These are phyloP conservation scores for Aspergillus pseudotamarii DNA, from an alignment of 2,329 filamentous ascomycete genomes.

Conservation along the genomic window DNA sequence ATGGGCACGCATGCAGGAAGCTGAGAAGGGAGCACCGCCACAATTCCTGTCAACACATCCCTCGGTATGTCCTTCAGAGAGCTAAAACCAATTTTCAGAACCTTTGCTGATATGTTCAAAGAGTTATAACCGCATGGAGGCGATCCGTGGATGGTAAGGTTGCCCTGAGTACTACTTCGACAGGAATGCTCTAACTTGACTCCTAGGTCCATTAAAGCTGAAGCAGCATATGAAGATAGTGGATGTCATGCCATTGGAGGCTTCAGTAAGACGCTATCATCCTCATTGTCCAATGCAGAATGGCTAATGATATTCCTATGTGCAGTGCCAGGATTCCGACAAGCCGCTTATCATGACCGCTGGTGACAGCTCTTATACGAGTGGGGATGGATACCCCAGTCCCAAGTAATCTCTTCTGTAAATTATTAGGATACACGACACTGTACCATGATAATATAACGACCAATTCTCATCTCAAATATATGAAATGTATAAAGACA, in stretches of 20 bases:
- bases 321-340: conserved; percentile 27
- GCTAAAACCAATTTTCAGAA: not conserved
- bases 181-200: conserved; percentile 15
- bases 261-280: conserved; percentile 30
- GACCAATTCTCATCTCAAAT: not conserved
- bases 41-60: conserved; percentile 65
- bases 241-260: conserved; percentile 36
- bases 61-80: conserved; percentile 35
- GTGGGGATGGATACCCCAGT: not conserved
- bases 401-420: not conserved
- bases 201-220: conserved; percentile 43
- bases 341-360: conserved; percentile 18
- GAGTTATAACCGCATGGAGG: conserved; percentile 57
- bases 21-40: conserved; percentile 50
- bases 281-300: not conserved
- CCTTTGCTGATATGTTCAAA: conserved; percentile 18
- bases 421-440: not conserved
- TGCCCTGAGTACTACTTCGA: not conserved
- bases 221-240: conserved; percentile 41
- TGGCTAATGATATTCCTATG: conserved; percentile 3
- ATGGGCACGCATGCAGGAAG: conserved; percentile 56
- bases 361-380: conserved; percentile 13
- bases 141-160: conserved; percentile 55
- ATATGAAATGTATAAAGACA: not conserved
- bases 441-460: conserved; percentile 1